phyloP scores from a whole-genome alignment of 768 basidiomycete genomes.

The Clathrus columnatus region DNA sequence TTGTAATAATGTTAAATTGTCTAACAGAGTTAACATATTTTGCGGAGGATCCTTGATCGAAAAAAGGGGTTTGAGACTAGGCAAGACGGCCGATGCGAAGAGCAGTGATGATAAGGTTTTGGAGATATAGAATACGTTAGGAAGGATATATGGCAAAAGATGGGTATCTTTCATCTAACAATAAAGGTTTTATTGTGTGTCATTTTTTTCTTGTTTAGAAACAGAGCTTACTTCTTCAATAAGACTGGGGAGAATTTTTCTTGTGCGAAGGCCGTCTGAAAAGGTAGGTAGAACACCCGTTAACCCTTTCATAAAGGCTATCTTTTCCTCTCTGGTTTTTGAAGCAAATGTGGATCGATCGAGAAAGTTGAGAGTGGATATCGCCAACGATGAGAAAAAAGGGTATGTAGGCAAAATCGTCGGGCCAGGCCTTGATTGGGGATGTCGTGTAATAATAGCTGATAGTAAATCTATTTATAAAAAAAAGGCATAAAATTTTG shows the following conservation, averaged over 20 bases:
- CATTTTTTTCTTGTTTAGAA: no score
- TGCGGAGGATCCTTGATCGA: conserved; percentile 90
- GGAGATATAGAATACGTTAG: conserved; percentile 90
- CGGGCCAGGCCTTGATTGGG: conserved; percentile 66
- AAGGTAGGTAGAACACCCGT: conserved; percentile 74
- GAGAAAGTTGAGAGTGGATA: conserved; percentile 92
- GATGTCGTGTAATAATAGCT: conserved; percentile 72
- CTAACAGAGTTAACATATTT: conserved; percentile 89
- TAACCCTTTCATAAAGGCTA: conserved; percentile 91
- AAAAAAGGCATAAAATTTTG: conserved; percentile 6
- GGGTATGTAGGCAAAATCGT: conserved; percentile 71
- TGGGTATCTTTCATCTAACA: conserved; percentile 86
- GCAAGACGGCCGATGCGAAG: conserved; percentile 75
- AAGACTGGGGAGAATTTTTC: conserved; percentile 87
- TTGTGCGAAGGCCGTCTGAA: conserved; percentile 73
- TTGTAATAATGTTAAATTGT: conserved; percentile 81
- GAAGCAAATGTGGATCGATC: conserved; percentile 93
- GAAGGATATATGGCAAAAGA: conserved; percentile 89
- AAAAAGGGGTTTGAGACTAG: conserved; percentile 85
- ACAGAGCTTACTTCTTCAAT: conserved; percentile 72
- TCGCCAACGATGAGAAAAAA: conserved; percentile 93
- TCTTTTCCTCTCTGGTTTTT: conserved; percentile 91
- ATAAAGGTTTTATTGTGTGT: background rate
- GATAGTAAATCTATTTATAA: conserved; percentile 58
- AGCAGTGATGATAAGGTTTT: conserved; percentile 65